A percentile compares a stretch with the other conserved stretches of the same genome.
Conservation (phyloP, 352 stramenopile genomes). For the Pythium guiyangense region DNA sequence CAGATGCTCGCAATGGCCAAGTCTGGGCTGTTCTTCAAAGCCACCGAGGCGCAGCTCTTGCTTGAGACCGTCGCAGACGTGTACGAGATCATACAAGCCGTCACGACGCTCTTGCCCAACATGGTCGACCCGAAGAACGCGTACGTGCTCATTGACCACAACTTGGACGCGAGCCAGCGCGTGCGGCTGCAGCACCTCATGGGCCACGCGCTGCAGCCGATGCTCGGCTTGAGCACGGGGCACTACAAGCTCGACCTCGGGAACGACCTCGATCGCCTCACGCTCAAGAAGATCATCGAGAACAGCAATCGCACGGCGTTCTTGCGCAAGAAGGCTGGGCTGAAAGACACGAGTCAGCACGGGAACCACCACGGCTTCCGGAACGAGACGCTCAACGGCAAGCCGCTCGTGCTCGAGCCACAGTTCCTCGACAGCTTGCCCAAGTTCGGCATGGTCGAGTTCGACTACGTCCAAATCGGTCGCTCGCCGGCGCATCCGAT, state of each 20-base stretch:
- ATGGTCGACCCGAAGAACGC: conserved; percentile 69
- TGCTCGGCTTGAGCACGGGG: conserved; percentile 53
- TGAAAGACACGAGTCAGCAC: conserved; percentile 75
- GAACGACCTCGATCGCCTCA: conserved; percentile 60
- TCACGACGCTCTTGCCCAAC: conserved; percentile 60
- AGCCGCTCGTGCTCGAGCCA: conserved; percentile 43
- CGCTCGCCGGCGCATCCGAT: conserved; percentile 28
- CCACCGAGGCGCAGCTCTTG: conserved; percentile 59
- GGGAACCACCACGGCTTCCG: conserved; percentile 72
- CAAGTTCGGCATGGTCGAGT: conserved; percentile 68
- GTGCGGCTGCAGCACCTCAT: conserved; percentile 67
- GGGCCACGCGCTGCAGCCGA: conserved; percentile 49
- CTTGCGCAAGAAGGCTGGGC: conserved; percentile 51
- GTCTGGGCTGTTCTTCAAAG: conserved; percentile 62
- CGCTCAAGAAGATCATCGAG: conserved; percentile 68
- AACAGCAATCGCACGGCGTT: conserved; percentile 77
- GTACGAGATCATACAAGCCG: conserved; percentile 56
- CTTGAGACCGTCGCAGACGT: conserved; percentile 62
- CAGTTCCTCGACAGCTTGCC: conserved; percentile 61
- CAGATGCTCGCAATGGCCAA: conserved; percentile 83
- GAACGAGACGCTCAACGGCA: conserved; percentile 70
- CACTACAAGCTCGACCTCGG: conserved; percentile 70
- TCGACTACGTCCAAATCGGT: conserved; percentile 70
- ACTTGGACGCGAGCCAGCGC: conserved; percentile 40
- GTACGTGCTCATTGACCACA: conserved; percentile 58